A percentile compares a stretch with the other conserved stretches of the same genome.
These are phyloP conservation scores for Dorcoceras hygrometricum DNA, from an alignment of 257 asterid species.

Conservation along the genomic window DNA sequence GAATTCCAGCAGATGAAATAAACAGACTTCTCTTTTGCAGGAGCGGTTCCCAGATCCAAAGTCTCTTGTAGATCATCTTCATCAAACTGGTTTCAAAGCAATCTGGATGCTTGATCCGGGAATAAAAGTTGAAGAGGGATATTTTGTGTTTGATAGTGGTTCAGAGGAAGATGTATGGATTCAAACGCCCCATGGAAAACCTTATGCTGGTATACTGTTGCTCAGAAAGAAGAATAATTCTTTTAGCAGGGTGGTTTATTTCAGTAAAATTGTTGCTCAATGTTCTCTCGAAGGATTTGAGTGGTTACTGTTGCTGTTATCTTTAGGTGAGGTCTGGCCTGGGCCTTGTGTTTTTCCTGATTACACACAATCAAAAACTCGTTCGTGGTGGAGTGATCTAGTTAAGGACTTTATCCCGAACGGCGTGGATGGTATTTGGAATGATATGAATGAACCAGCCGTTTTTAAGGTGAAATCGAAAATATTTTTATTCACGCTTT, in stretches of 20 bases:
- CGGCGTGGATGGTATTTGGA: slow-evolving; percentile 99
- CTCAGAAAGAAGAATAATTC: background rate
- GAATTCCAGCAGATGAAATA: background rate
- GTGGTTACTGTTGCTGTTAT: slow-evolving; percentile 21
- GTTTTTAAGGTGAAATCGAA: slow-evolving; percentile 73
- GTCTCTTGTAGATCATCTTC: slow-evolving; percentile 68
- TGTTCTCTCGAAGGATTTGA: slow-evolving; percentile 15
- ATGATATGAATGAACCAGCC: slow-evolving; percentile 98
- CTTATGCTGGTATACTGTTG: slow-evolving; percentile 56
- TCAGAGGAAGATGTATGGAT: slow-evolving; percentile 76
- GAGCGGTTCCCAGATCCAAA: slow-evolving; percentile 84
- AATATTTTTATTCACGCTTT: slow-evolving; percentile 12
- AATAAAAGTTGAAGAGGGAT: slow-evolving; percentile 81
- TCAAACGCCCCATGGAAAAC: slow-evolving; percentile 71
- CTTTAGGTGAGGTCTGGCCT: slow-evolving; percentile 96
- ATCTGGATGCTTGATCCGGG: slow-evolving; percentile 99
- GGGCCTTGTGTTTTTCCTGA: slow-evolving; percentile 98
- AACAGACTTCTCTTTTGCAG: slow-evolving; percentile 34
- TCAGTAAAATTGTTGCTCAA: background rate
- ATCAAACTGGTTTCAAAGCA: slow-evolving; percentile 80
- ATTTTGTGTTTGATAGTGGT: slow-evolving; percentile 81
- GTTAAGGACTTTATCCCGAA: slow-evolving; percentile 69
- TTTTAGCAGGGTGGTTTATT: background rate
- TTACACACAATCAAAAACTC: slow-evolving; percentile 69
- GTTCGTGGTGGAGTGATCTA: slow-evolving; percentile 90